These are phyloP conservation scores for Acer yangbiense DNA, from an alignment of 345 rosid species.

Conservation along the genomic window DNA sequence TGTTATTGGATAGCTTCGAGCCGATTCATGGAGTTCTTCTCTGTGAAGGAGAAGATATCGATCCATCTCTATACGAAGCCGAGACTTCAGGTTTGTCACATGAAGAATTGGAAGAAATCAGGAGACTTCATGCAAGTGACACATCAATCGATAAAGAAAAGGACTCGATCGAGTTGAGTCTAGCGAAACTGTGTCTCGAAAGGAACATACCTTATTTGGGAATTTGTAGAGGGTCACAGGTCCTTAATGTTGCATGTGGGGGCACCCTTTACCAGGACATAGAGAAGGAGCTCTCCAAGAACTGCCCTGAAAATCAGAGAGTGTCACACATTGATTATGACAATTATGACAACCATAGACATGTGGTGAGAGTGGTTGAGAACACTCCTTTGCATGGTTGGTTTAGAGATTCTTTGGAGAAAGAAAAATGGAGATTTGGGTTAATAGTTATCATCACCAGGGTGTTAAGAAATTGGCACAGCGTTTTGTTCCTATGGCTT, in stretches of 20 bases:
- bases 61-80: slow-evolving; percentile 69
- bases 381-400: slow-evolving; percentile 64
- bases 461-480: slow-evolving; percentile 75
- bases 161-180: slow-evolving; percentile 73
- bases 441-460: slow-evolving; percentile 92
- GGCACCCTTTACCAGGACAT: slow-evolving; percentile 80
- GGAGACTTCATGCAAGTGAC: slow-evolving; percentile 64
- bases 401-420: slow-evolving; percentile 67
- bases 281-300: slow-evolving; percentile 53
- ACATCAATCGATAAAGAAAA: slow-evolving; percentile 77
- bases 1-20: slow-evolving; percentile 75
- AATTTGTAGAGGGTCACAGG: slow-evolving; percentile 84
- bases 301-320: slow-evolving; percentile 29
- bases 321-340: slow-evolving; percentile 70
- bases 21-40: slow-evolving; percentile 95
- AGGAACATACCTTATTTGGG: slow-evolving; percentile 84
- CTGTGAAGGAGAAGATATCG: slow-evolving; percentile 92
- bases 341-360: slow-evolving; percentile 79
- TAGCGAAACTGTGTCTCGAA: slow-evolving; percentile 79
- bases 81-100: slow-evolving; percentile 51
- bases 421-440: slow-evolving; percentile 59
- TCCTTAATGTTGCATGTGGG: slow-evolving; percentile 82
- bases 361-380: slow-evolving; percentile 52
- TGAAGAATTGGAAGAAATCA: slow-evolving; percentile 72
- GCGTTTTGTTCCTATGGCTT: slow-evolving; percentile 81